Base-by-base conservation (phyloP, 768 basidiomycete genomes). In the Rhodocollybia butyracea region DNA sequence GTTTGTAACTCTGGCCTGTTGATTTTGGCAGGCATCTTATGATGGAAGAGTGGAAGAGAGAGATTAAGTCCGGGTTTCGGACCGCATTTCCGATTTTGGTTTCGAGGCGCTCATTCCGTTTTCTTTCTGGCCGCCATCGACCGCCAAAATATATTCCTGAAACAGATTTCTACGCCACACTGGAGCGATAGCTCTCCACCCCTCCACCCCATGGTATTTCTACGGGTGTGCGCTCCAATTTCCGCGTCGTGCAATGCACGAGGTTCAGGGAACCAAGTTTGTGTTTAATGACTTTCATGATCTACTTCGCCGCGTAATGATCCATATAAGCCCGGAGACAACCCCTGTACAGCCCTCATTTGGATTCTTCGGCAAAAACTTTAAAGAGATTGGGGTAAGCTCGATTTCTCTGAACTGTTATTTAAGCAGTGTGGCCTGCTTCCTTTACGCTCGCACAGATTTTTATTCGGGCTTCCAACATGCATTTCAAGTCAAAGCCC, bases 401-500 rank as follows among this genome's bases (percentile, higher is more conserved):
- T 34, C 38, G 32, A 19, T 13, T 50, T 19, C 3, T n/a, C 34
- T 22, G 32, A 24, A 24, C n/a, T 12, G 48, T 50, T 50, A 50
- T 50, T 50, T 50, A 50, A 50, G 34, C 48, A n/a, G 32, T n/a
- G 21, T 24, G 15, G 12, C 48, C 26, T 50, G 5, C 48, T 34
- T 34, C 34, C 48, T 34, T 50, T 38, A 26, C 48, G 22, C 32
- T 50, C 48, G 48, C 31, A 50, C 48, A 50, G 48, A 34, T 50
- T 50, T 36, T 50, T 36, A 36, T 50, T 39, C 48, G 48, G 31
- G 19, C 48, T 50, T 42, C 13, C 8, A 24, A 42, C 12, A 53
- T 53, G 51, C 40, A 17, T 12, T 29, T 53, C 51, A 53, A 53
- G 51, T 40, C 51, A n/a, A 54, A 54, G 32, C 53, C 41, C 17